Evolutionary conservation across 441 rosid genomes (phyloP).

Genomic region (Breynia disticha): DNA sequence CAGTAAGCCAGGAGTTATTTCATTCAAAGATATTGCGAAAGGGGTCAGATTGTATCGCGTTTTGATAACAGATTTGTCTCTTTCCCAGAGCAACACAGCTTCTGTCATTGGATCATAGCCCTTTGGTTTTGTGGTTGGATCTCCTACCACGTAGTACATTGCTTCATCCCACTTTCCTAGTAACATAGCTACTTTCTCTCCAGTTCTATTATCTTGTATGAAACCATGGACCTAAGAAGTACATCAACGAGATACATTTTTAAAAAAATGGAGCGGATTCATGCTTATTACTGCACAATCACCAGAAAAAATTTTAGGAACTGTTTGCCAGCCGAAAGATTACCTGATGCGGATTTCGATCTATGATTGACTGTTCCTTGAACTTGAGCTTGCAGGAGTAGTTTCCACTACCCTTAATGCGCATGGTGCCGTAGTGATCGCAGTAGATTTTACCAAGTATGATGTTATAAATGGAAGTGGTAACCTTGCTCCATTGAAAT

Average conservation of each 20-base stretch:
- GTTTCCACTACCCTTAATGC: constrained; percentile 64
- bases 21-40: constrained; percentile 82
- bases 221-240: constrained; percentile 75
- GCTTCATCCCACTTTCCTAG: constrained; percentile 98
- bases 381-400: constrained; percentile 86
- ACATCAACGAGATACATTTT: not conserved
- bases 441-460: constrained; percentile 89
- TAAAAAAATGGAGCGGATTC: too few species aligned
- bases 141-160: constrained; percentile 84
- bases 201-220: constrained; percentile 84
- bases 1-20: constrained; percentile 56
- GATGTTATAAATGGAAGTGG: constrained; percentile 91
- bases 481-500: constrained; percentile 95
- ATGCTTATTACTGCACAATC: too few species aligned
- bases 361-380: constrained; percentile 95
- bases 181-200: constrained; percentile 88
- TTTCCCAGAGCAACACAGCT: constrained; percentile 85
- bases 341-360: constrained; percentile 95
- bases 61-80: constrained; percentile 55
- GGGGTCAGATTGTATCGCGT: constrained; percentile 91
- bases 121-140: constrained; percentile 75
- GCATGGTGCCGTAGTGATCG: constrained; percentile 95
- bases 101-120: constrained; percentile 95
- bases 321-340: not conserved
- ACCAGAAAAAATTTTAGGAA: too few species aligned